Conservation (phyloP, 2,329 filamentous ascomycete genomes). For the Orbilia quercus region DNA sequence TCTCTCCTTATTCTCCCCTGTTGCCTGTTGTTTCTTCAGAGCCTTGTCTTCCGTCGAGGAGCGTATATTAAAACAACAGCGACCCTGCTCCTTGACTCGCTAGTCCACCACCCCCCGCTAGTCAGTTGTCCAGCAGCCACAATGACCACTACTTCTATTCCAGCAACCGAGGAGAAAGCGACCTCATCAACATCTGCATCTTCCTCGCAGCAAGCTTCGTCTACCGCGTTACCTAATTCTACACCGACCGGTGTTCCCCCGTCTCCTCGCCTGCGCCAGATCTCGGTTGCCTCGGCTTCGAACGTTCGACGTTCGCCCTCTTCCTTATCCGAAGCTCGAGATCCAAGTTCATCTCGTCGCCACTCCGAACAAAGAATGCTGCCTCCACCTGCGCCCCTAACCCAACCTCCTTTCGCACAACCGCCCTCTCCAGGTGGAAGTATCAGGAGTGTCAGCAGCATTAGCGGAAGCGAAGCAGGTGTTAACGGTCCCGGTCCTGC, state of each 20-base stretch:
- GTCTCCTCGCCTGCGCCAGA: constrained; percentile 49
- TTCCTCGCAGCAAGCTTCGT: constrained; percentile 27
- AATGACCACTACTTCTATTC: constrained; percentile 50
- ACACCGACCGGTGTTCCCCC: constrained; percentile 32
- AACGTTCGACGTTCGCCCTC: constrained; percentile 47
- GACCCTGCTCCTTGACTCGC: constrained; percentile 8
- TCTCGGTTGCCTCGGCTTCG: constrained; percentile 39
- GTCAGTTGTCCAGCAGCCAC: constrained; percentile 33
- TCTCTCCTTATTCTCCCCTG: background rate
- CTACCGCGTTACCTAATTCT: constrained; percentile 23
- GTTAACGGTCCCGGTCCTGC: constrained; percentile 76
- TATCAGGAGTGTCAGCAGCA: constrained; percentile 54
- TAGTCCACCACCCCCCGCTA: constrained; percentile 11
- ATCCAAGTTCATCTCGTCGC: constrained; percentile 45
- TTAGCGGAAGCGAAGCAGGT: constrained; percentile 61
- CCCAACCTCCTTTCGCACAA: constrained; percentile 52
- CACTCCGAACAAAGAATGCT: constrained; percentile 56
- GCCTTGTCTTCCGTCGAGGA: constrained; percentile 3
- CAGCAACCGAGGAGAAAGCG: constrained; percentile 39
- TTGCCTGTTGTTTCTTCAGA: constrained; percentile 20
- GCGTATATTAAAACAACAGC: constrained; percentile 17
- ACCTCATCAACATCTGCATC: constrained; percentile 18
- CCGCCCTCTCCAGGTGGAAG: constrained; percentile 50
- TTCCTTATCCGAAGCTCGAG: constrained; percentile 47
- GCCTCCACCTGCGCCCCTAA: constrained; percentile 53